Evolutionary conservation across 2,329 filamentous ascomycete genomes (phyloP).

Genomic region (Aureobasidium melanogenum): DNA sequence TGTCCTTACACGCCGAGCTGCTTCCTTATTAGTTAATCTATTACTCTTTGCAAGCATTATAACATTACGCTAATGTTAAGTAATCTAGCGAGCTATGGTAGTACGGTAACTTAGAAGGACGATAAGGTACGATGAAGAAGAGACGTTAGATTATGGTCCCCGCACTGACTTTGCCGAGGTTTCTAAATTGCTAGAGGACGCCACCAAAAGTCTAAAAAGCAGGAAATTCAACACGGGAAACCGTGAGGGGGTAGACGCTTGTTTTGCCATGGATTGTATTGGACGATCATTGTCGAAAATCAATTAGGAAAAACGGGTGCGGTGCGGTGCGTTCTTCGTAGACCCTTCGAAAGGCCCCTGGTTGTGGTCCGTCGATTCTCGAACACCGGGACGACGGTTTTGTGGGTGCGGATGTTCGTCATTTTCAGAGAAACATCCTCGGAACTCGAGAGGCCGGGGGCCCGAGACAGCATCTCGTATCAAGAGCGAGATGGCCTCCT

Average conservation of each 20-base stretch:
- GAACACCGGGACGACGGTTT: background rate
- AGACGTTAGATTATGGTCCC: background rate
- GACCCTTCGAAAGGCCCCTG: constrained; percentile 1
- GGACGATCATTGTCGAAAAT: background rate
- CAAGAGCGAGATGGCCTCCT: background rate
- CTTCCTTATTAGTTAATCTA: background rate
- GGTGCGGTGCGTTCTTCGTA: background rate
- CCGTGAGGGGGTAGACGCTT: no score
- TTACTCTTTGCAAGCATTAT: background rate
- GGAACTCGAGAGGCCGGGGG: background rate
- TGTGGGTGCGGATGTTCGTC: constrained; percentile 1
- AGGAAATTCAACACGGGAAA: background rate
- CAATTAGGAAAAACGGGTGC: background rate
- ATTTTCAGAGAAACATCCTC: background rate
- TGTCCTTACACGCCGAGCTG: no score
- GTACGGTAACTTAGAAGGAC: no score
- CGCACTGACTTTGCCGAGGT: background rate
- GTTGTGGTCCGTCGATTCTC: background rate
- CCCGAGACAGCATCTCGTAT: background rate
- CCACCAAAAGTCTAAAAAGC: background rate
- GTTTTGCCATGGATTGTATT: no score
- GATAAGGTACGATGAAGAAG: background rate
- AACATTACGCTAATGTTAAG: background rate
- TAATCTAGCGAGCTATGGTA: no score
- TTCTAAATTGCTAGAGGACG: background rate